Evolutionary conservation across 352 stramenopile species (phyloP).

Genomic region (Phytophthora rubi): DNA sequence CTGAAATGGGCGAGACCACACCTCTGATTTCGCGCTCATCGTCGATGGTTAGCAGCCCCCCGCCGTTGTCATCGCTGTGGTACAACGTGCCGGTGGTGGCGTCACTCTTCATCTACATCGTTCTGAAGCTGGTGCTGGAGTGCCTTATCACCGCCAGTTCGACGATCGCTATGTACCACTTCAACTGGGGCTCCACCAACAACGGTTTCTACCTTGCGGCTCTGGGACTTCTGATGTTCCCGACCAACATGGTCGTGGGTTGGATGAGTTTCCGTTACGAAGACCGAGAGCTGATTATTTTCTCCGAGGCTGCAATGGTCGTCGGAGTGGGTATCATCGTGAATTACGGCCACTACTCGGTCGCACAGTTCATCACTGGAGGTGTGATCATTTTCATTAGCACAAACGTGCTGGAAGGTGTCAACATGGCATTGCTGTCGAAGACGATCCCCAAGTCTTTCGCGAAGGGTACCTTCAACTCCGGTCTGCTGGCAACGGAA

Average conservation of each 20-base stretch:
- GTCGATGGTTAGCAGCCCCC: conserved; percentile 21
- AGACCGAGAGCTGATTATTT: conserved; percentile 92
- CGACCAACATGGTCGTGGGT: conserved; percentile 91
- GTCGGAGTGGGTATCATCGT: conserved; percentile 90
- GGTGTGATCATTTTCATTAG: conserved; percentile 93
- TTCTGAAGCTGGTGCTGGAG: conserved; percentile 93
- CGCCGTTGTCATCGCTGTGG: conserved; percentile 68
- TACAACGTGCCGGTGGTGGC: conserved; percentile 79
- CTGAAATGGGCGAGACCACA: conserved; percentile 44
- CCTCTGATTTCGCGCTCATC: conserved; percentile 40
- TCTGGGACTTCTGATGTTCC: conserved; percentile 92
- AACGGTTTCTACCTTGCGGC: conserved; percentile 90
- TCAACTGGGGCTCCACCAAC: conserved; percentile 86
- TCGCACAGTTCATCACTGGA: conserved; percentile 87
- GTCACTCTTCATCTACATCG: conserved; percentile 89
- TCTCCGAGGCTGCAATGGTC: conserved; percentile 88
- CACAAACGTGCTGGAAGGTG: conserved; percentile 93
- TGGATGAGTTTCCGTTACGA: conserved; percentile 91
- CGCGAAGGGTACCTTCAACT: conserved; percentile 95
- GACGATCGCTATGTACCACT: conserved; percentile 90
- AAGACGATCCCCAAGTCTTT: conserved; percentile 95
- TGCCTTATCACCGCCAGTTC: conserved; percentile 87
- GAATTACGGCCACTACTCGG: conserved; percentile 85
- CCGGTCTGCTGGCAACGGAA: conserved; percentile 93
- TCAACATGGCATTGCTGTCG: conserved; percentile 93